phyloP scores from a whole-genome alignment of 2,329 filamentous ascomycete species.

The Aspergillus sp. region DNA sequence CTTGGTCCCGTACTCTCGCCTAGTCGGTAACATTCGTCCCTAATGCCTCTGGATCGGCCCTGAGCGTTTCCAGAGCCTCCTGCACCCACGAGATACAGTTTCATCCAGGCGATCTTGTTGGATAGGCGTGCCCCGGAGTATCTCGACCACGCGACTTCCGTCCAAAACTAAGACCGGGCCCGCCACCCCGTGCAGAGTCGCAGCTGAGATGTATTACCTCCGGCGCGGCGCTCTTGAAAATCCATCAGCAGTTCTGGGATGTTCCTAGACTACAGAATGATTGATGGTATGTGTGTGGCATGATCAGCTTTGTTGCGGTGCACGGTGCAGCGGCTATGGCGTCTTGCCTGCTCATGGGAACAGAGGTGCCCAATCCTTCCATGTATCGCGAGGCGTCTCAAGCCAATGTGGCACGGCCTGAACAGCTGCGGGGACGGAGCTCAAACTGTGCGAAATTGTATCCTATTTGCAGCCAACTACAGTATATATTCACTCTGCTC shows the following conservation, averaged over 20 bases:
- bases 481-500: too few species aligned
- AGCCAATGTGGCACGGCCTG: too few species aligned
- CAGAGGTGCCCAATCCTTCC: too few species aligned
- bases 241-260: slow-evolving; percentile 23
- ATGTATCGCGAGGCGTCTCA: too few species aligned
- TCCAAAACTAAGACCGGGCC: background rate
- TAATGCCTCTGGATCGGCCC: slow-evolving; percentile 35
- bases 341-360: background rate
- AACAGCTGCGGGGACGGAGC: too few species aligned
- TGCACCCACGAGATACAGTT: slow-evolving; percentile 29
- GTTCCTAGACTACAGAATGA: background rate
- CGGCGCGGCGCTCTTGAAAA: slow-evolving; percentile 25
- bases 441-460: too few species aligned
- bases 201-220: slow-evolving; percentile 28
- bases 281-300: background rate
- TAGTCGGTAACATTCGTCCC: slow-evolving; percentile 32
- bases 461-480: too few species aligned
- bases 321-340: background rate
- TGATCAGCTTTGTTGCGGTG: background rate
- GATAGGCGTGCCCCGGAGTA: too few species aligned
- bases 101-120: too few species aligned
- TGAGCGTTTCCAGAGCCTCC: slow-evolving; percentile 42
- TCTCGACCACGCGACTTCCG: too few species aligned
- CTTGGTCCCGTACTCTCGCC: slow-evolving; percentile 39
- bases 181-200: slow-evolving; percentile 9